These are phyloP conservation scores for Pelagophyceae sp. DNA, from an alignment of 352 stramenopile genomes.

Conservation along the genomic window DNA sequence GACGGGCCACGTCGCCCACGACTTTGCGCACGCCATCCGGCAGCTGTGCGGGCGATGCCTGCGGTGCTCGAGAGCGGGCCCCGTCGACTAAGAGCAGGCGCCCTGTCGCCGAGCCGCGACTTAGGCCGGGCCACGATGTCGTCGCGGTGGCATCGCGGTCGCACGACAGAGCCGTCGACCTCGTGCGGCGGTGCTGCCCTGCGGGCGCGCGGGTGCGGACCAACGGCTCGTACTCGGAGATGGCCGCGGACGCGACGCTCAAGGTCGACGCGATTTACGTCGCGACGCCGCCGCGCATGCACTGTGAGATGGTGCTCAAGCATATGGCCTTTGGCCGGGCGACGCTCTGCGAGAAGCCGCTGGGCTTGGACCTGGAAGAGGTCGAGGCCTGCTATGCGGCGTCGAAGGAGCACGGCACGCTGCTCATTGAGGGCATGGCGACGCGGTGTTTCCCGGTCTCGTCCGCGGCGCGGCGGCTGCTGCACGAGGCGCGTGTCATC, in stretches of 20 bases:
- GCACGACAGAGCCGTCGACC: neutral
- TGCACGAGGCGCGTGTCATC: conserved; percentile 49
- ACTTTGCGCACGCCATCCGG: neutral
- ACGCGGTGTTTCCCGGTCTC: conserved; percentile 67
- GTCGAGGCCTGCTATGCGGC: neutral
- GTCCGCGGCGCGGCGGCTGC: conserved; percentile 48
- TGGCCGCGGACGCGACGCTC: neutral
- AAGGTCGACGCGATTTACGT: conserved; percentile 6
- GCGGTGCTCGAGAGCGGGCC: too few species aligned
- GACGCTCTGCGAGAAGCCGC: conserved; percentile 20
- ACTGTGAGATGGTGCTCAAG: neutral
- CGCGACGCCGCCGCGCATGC: neutral
- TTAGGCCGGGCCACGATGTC: neutral
- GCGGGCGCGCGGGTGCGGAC: neutral
- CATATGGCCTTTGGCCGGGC: neutral
- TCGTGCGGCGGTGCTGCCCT: neutral
- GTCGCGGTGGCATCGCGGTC: neutral
- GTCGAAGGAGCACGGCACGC: conserved; percentile 21
- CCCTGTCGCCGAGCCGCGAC: neutral
- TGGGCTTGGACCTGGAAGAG: neutral
- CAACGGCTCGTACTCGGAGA: neutral
- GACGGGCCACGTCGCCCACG: neutral
- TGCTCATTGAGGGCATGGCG: conserved; percentile 69
- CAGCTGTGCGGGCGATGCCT: neutral
- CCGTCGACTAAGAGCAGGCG: too few species aligned